Base-by-base conservation (phyloP, 768 basidiomycete species). In the Tulasnella sp. region DNA sequence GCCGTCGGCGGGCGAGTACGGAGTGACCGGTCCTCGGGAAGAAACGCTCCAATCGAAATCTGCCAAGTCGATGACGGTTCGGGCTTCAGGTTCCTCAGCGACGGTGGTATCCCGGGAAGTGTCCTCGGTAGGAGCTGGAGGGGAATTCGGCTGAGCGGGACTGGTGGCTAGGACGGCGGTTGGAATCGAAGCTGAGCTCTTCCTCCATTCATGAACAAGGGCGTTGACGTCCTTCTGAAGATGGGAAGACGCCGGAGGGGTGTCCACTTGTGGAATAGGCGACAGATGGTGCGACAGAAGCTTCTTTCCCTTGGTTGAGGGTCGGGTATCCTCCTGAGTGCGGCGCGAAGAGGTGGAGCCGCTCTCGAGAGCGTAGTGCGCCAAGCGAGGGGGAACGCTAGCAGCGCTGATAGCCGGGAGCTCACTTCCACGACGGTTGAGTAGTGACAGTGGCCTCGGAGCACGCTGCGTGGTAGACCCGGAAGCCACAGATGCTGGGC, bases 31-130 rank as follows among this genome's bases (percentile, higher is more conserved):
- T n/a, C 92, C 91, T 2, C 82, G 82, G 8, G 91, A 92, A 9
- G 90, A 89, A 34, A 88, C 85, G 11, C 91, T 91, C 89, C 91
- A 93, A 11, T 85, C 80, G 80, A 87, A 93, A 78, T 92, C 91
- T 58, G 88, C 88, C 37, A 90, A 82, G 78, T 90, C 86, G 73
- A 91, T 86, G 83, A 31, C 83, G 83, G n/a, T 80, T 70, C 3
- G 37, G 7, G 31, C 19, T 37, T 42, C 39, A 15, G 31, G 29
- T 29, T 40, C 69, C 64, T 76, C 69, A 19, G 75, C 67, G 15
- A 37, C 54, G 15, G 72, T 73, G 11, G 75, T 67, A 22, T 40
- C 68, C 39, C 17, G 25, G 11, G 64, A 52, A 12, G 68, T 68
- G 29, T n/a, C 39, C 58, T 64, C 58, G 17, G 70, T 72, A 6